phyloP scores from a whole-genome alignment of 768 basidiomycete genomes.

The Pulveroboletus frians region DNA sequence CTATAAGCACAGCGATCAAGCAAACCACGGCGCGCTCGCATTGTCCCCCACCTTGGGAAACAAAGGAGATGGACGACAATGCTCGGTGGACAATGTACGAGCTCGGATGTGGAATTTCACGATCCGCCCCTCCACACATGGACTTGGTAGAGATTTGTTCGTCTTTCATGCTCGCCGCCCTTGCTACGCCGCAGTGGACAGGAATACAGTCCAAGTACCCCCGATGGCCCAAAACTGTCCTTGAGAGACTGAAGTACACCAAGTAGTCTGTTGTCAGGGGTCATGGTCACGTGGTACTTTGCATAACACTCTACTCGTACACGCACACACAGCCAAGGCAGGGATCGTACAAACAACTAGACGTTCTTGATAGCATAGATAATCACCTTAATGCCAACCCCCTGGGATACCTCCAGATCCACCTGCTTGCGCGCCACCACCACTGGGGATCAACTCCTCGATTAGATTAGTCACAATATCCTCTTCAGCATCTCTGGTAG shows the following conservation, averaged over 20 bases:
- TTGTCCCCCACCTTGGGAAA: constrained; percentile 6
- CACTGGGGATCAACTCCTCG: constrained; percentile 49
- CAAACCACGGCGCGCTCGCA: not conserved
- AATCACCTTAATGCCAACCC: constrained; percentile 37
- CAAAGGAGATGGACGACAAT: constrained; percentile 1
- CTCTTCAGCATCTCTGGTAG: constrained; percentile 56
- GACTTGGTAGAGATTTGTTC: not conserved
- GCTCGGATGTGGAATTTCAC: not conserved
- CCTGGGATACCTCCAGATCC: constrained; percentile 38
- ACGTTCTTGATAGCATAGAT: not conserved
- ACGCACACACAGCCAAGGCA: not conserved
- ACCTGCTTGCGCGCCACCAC: constrained; percentile 35
- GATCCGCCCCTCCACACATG: not conserved
- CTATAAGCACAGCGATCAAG: not conserved
- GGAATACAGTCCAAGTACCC: too few species aligned
- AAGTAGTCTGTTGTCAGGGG: not conserved
- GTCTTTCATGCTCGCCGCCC: not conserved
- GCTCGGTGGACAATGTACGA: not conserved
- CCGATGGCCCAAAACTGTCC: not conserved
- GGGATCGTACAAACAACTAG: constrained; percentile 13
- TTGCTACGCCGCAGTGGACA: not conserved
- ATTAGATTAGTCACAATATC: constrained; percentile 60
- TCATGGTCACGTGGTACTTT: not conserved
- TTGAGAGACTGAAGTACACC: not conserved
- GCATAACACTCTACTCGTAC: too few species aligned